Conservation (phyloP, 2,329 filamentous ascomycete species). For the Fusarium xyrophilum region DNA sequence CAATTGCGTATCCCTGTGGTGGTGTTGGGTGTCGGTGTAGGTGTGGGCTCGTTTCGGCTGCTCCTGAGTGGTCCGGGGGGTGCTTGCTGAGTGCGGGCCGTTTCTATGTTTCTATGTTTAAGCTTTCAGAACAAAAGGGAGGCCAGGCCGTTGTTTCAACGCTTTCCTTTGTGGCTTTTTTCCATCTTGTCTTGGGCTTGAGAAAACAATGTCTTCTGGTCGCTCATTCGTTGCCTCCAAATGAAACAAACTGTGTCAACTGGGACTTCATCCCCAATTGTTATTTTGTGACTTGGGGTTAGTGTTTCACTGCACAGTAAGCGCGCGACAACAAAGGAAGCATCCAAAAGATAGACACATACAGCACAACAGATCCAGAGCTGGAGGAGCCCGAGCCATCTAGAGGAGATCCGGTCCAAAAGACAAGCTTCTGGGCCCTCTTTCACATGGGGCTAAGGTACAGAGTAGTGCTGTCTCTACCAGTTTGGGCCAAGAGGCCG, state of each 20-base stretch:
- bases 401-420: not conserved
- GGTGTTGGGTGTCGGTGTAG: slow-evolving; percentile 30
- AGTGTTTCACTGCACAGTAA: not conserved
- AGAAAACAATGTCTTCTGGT: not conserved
- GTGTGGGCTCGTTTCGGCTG: slow-evolving; percentile 15
- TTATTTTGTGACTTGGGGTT: not conserved
- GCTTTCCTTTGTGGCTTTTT: slow-evolving; percentile 16
- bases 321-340: slow-evolving; percentile 21
- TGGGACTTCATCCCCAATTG: slow-evolving; percentile 8
- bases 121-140: slow-evolving; percentile 28
- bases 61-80: slow-evolving; percentile 29
- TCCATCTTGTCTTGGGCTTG: slow-evolving; percentile 17
- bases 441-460: not conserved
- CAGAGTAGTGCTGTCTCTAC: slow-evolving; percentile 10
- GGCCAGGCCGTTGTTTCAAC: slow-evolving; percentile 37
- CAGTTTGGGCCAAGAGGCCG: slow-evolving; percentile 18
- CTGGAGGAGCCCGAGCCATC: not conserved
- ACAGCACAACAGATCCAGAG: slow-evolving; percentile 14
- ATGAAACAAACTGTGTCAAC: slow-evolving; percentile 22
- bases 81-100: slow-evolving; percentile 23
- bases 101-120: slow-evolving; percentile 15
- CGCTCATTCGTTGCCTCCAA: slow-evolving; percentile 10
- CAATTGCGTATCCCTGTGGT: slow-evolving; percentile 8
- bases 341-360: not conserved
- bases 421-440: not conserved